A percentile compares a stretch with the other conserved stretches of the same genome.
Evolutionary conservation across 2,329 filamentous ascomycete genomes (phyloP).

Genomic region (Scytalidium lignicola): DNA sequence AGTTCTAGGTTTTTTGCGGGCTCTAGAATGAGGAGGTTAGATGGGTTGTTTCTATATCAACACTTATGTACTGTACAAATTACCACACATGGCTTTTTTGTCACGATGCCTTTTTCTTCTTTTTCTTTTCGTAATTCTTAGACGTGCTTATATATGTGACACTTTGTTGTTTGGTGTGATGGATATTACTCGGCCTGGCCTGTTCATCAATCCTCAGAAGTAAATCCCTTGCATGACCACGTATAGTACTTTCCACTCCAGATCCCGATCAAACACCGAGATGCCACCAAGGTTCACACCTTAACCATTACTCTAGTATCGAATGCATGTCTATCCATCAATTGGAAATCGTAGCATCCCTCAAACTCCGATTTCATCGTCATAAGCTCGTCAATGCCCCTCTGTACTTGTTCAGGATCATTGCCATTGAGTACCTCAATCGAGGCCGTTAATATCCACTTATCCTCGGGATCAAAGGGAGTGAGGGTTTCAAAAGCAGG

Average conservation of each 20-base stretch:
- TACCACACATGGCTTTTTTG: background rate
- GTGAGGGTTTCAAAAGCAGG: constrained; percentile 43
- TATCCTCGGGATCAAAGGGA: constrained; percentile 41
- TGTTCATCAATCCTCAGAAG: too few species aligned
- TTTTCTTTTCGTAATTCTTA: too few species aligned
- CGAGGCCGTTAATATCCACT: constrained; percentile 53
- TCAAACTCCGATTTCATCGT: constrained; percentile 41
- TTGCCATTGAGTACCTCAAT: constrained; percentile 50
- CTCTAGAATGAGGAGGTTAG: background rate
- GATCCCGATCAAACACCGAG: background rate
- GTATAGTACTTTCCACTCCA: too few species aligned
- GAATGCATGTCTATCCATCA: constrained; percentile 46
- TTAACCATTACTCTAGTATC: constrained; percentile 40
- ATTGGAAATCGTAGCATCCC: constrained; percentile 47
- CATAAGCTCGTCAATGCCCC: constrained; percentile 47
- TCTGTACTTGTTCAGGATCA: constrained; percentile 47
- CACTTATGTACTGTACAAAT: too few species aligned
- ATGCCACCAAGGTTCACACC: background rate
- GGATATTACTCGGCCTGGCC: too few species aligned
- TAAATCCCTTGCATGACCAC: too few species aligned
- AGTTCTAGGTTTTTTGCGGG: too few species aligned
- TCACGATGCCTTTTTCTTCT: too few species aligned
- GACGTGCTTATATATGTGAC: too few species aligned
- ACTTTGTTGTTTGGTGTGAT: too few species aligned
- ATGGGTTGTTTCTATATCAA: too few species aligned